phyloP scores from a whole-genome alignment of 2,329 filamentous ascomycete genomes.

The Colletotrichum somersetense region DNA sequence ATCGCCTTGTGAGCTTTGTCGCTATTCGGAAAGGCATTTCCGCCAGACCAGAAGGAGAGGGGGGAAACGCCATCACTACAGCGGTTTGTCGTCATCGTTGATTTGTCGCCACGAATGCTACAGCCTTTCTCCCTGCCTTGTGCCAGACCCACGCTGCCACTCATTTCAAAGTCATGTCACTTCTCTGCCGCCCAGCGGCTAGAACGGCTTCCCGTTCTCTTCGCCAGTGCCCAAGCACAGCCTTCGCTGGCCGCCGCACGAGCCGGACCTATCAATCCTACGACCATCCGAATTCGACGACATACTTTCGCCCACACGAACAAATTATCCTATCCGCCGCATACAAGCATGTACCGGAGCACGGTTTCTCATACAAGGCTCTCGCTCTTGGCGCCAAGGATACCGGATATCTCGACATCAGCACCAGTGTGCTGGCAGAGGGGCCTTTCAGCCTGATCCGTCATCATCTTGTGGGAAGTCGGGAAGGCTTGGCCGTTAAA shows the following conservation, averaged over 20 bases:
- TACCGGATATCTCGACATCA: slow-evolving; percentile 87
- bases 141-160: not conserved
- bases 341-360: slow-evolving; percentile 79
- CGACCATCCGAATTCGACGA: slow-evolving; percentile 71
- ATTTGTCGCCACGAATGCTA: not conserved
- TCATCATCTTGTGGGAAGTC: slow-evolving; percentile 79
- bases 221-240: slow-evolving; percentile 7
- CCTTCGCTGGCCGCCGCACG: not conserved
- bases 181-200: slow-evolving; percentile 17
- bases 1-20: not conserved
- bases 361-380: slow-evolving; percentile 84
- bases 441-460: slow-evolving; percentile 85
- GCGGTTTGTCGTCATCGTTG: not conserved
- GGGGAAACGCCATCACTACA: not conserved
- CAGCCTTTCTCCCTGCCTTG: not conserved
- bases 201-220: slow-evolving; percentile 15
- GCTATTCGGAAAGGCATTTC: not conserved
- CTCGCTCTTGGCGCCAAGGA: slow-evolving; percentile 85
- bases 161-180: slow-evolving; percentile 9
- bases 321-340: slow-evolving; percentile 84
- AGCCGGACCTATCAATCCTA: slow-evolving; percentile 76
- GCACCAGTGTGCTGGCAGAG: slow-evolving; percentile 82
- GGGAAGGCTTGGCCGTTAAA: slow-evolving; percentile 67
- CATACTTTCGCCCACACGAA: slow-evolving; percentile 77
- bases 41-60: not conserved